These are phyloP conservation scores for Cruciata laevipes DNA, from an alignment of 257 asterid genomes.

Conservation along the genomic window DNA sequence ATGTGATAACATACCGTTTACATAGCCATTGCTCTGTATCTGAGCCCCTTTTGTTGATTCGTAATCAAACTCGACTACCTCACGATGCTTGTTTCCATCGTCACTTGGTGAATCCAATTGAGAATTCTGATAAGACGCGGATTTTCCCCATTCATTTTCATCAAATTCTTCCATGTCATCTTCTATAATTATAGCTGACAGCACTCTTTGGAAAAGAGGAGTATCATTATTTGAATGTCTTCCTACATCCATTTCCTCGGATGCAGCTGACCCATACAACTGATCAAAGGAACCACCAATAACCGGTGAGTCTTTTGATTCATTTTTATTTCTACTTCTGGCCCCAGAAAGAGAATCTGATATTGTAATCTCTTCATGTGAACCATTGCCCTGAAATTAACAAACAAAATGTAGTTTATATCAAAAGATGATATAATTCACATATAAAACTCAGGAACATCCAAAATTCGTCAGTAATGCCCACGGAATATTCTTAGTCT, in stretches of 20 bases:
- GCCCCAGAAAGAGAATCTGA: constrained; percentile 35
- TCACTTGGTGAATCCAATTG: constrained; percentile 39
- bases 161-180: constrained; percentile 74
- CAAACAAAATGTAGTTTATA: constrained; percentile 5
- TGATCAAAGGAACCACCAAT: constrained; percentile 44
- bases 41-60: constrained; percentile 52
- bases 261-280: constrained; percentile 36
- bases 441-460: background rate
- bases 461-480: background rate
- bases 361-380: constrained; percentile 34
- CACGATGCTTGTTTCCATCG: constrained; percentile 34
- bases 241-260: constrained; percentile 39
- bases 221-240: constrained; percentile 34
- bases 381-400: constrained; percentile 44
- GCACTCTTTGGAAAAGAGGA: constrained; percentile 84
- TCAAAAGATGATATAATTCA: background rate
- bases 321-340: constrained; percentile 34
- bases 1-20: constrained; percentile 37
- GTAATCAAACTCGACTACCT: constrained; percentile 36
- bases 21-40: constrained; percentile 45
- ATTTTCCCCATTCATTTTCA: constrained; percentile 57
- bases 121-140: constrained; percentile 18
- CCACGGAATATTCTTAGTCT: background rate
- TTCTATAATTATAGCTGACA: constrained; percentile 79
- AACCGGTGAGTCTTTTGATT: constrained; percentile 30